These are phyloP conservation scores for Calocybe cyanea DNA, from an alignment of 768 basidiomycete species.

Conservation along the genomic window DNA sequence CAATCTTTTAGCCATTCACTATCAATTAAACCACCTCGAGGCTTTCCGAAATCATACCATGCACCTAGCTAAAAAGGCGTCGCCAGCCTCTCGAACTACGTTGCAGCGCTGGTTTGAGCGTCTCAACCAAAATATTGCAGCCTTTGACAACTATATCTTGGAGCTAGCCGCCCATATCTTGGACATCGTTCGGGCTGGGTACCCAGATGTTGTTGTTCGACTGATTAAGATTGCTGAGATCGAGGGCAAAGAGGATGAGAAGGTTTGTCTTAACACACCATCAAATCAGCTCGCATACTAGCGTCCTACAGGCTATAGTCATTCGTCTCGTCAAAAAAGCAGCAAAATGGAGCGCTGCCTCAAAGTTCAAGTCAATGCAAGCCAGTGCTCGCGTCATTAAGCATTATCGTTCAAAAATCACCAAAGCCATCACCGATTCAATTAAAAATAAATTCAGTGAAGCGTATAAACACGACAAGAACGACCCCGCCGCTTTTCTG, in stretches of 20 bases:
- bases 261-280: slow-evolving; percentile 43
- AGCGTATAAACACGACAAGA: slow-evolving; percentile 57
- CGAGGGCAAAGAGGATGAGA: slow-evolving; percentile 92
- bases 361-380: slow-evolving; percentile 90
- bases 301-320: slow-evolving; percentile 71
- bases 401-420: slow-evolving; percentile 89
- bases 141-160: slow-evolving; percentile 84
- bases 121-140: slow-evolving; percentile 71
- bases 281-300: background rate
- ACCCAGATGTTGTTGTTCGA: slow-evolving; percentile 85
- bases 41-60: slow-evolving; percentile 92
- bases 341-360: slow-evolving; percentile 87
- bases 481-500: slow-evolving; percentile 70
- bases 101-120: slow-evolving; percentile 81
- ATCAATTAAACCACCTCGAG: slow-evolving; percentile 88
- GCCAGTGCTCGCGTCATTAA: slow-evolving; percentile 92
- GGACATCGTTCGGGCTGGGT: slow-evolving; percentile 71
- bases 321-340: slow-evolving; percentile 93
- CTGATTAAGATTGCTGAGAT: slow-evolving; percentile 91
- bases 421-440: slow-evolving; percentile 74
- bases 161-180: slow-evolving; percentile 76
- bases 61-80: slow-evolving; percentile 87
- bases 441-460: slow-evolving; percentile 69
- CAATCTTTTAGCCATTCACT: slow-evolving; percentile 88
- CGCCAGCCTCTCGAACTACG: slow-evolving; percentile 60